Conservation (phyloP, 805 yeast species). For the Kodamaea laetipori region DNA sequence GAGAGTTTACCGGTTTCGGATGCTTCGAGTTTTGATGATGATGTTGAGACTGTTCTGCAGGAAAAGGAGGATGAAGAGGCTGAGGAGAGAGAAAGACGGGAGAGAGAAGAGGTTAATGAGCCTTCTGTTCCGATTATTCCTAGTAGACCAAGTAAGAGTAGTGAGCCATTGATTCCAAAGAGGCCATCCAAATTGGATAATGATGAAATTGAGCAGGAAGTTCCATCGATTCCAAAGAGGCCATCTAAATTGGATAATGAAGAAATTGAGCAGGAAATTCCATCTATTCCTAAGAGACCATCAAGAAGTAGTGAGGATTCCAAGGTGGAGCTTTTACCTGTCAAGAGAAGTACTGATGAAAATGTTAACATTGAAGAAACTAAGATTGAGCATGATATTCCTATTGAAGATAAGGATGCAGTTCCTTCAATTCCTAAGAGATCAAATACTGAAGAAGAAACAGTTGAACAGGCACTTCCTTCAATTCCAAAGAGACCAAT, state of each 20-base stretch:
- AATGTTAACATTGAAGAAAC: no score
- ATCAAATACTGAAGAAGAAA: no score
- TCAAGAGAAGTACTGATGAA: no score
- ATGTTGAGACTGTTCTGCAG: conserved; percentile 32
- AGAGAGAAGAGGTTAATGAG: conserved; percentile 12
- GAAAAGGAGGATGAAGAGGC: conserved; percentile 23
- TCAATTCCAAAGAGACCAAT: no score
- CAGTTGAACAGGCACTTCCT: no score
- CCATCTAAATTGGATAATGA: not conserved
- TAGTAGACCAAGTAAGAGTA: conserved; percentile 8
- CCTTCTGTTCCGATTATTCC: conserved; percentile 12
- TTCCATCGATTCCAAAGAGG: not conserved
- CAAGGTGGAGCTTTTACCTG: no score
- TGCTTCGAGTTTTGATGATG: conserved; percentile 32
- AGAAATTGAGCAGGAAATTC: not conserved
- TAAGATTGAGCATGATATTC: no score
- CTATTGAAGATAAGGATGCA: no score
- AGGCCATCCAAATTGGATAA: not conserved
- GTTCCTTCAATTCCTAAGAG: no score
- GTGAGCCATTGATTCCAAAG: not conserved
- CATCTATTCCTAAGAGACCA: not conserved
- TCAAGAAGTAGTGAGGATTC: no score
- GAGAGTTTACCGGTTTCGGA: conserved; percentile 20
- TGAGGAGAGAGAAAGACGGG: conserved; percentile 12
- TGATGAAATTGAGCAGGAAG: not conserved